Base-by-base conservation (phyloP, 2,329 filamentous ascomycete species). In the Aspergillus quadricinctus region DNA sequence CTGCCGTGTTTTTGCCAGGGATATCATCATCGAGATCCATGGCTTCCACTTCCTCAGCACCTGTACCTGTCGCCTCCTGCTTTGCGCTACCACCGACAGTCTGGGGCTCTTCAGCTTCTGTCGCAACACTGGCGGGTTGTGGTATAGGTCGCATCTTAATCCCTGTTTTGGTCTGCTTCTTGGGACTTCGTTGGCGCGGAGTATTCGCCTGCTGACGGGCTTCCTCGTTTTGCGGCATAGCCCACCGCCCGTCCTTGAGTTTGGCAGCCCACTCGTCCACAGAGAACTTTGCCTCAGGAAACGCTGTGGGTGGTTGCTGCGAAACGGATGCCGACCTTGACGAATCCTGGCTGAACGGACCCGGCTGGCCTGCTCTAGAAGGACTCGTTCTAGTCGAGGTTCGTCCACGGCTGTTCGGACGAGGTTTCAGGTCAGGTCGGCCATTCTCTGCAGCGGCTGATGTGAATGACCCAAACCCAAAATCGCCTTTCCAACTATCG, bases 21-120 rank as follows among this genome's bases (percentile, higher is more conserved):
- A 67, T 48, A 8, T 72, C 72, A 11, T 76, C 72, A 57, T 79
- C 78, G 50, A 80, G 68, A 58, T 80, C 78, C 77, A 80, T 80
- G 9, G 72, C 74, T 58, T 78, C 76, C 4, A 54, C 68, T 43
- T 66, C 67, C 23, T 56, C 59, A 48, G 62, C 55, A n/a, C 40
- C 52, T 3, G 57, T 35, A 28, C 54, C 58, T 11, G 64, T 54
- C 8, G 67, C 58, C 7, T 57, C 56, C 31, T 59, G 60, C 37
- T 55, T 58, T n/a, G 54, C 58, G 25, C 61, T 56, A 5, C 63
- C 63, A 40, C 67, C 58, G 27, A 70, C 51, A 9, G 71, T 75
- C 27, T 64, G 62, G 6, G 66, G 68, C 57, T 77, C 76, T 28
- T 75, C 74, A 3, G 69, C 72, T 58, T 76, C 74, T 4, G 73